phyloP scores from a whole-genome alignment of 768 basidiomycete species.

The Termitomyces titanicus region DNA sequence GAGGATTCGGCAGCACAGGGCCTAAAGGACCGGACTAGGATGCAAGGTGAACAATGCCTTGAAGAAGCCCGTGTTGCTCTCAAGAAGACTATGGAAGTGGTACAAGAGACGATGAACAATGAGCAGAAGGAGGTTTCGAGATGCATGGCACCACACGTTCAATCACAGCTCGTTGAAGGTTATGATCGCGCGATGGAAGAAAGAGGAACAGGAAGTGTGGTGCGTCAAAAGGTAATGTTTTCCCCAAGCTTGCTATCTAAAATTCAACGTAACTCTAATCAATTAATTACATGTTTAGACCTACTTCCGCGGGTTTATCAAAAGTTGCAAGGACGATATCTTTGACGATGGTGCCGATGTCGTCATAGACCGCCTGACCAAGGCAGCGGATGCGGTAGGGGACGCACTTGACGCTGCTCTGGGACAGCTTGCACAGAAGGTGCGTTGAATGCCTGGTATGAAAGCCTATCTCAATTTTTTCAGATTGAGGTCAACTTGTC shows the following conservation, averaged over 20 bases:
- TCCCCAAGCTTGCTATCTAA: neutral
- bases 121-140: slow-evolving; percentile 61
- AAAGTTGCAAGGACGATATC: slow-evolving; percentile 41
- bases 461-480: slow-evolving; percentile 10
- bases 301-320: slow-evolving; percentile 44
- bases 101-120: slow-evolving; percentile 44
- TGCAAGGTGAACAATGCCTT: slow-evolving; percentile 48
- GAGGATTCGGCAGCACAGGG: slow-evolving; percentile 47
- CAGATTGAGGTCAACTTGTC: slow-evolving; percentile 53
- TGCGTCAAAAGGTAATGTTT: slow-evolving; percentile 49
- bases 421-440: slow-evolving; percentile 52
- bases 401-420: slow-evolving; percentile 43
- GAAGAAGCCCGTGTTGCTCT: slow-evolving; percentile 50
- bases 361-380: slow-evolving; percentile 42
- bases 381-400: slow-evolving; percentile 48
- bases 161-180: slow-evolving; percentile 43
- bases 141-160: slow-evolving; percentile 54
- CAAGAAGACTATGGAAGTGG: slow-evolving; percentile 42
- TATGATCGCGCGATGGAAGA: slow-evolving; percentile 55
- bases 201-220: slow-evolving; percentile 52
- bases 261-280: neutral
- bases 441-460: slow-evolving; percentile 15
- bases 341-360: slow-evolving; percentile 51
- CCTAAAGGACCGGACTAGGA: slow-evolving; percentile 46
- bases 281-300: slow-evolving; percentile 26